A percentile compares a stretch with the other conserved stretches of the same genome.
Evolutionary conservation across 768 basidiomycete species (phyloP).

Genomic region (Mycena albidolilacea): DNA sequence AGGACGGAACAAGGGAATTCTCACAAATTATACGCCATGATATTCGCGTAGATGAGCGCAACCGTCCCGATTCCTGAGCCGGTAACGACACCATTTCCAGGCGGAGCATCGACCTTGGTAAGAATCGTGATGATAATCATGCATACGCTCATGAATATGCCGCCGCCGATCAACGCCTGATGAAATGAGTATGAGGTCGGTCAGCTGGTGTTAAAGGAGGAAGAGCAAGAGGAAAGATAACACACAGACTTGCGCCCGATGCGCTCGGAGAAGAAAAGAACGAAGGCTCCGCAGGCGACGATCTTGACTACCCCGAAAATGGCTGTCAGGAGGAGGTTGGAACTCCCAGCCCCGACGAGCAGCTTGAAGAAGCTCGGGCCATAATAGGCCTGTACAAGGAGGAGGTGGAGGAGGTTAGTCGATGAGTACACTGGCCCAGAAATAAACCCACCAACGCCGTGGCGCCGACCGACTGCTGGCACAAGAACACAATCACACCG

Average conservation of each 20-base stretch:
- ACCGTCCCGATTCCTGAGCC: constrained; percentile 20
- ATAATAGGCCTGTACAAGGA: constrained; percentile 13
- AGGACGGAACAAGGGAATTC: background rate
- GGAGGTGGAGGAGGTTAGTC: background rate
- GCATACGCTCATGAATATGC: constrained; percentile 21
- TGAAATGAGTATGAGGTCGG: background rate
- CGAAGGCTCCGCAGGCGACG: constrained; percentile 18
- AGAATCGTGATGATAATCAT: constrained; percentile 30
- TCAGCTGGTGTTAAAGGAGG: background rate
- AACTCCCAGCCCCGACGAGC: constrained; percentile 14
- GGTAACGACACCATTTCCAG: constrained; percentile 16
- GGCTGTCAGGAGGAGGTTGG: constrained; percentile 28
- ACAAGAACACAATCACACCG: constrained; percentile 13
- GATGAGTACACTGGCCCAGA: background rate
- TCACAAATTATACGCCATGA: constrained; percentile 31
- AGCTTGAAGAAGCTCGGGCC: constrained; percentile 26
- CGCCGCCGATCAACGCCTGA: constrained; percentile 22
- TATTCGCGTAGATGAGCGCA: constrained; percentile 14
- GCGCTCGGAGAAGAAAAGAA: constrained; percentile 24
- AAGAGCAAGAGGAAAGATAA: background rate
- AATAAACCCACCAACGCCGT: constrained; percentile 18
- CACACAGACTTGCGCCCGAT: constrained; percentile 20
- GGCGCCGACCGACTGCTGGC: constrained; percentile 26
- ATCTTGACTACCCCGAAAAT: constrained; percentile 29
- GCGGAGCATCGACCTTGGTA: background rate